These are phyloP conservation scores for Malus fusca DNA, from an alignment of 306 rosid species.

Conservation along the genomic window DNA sequence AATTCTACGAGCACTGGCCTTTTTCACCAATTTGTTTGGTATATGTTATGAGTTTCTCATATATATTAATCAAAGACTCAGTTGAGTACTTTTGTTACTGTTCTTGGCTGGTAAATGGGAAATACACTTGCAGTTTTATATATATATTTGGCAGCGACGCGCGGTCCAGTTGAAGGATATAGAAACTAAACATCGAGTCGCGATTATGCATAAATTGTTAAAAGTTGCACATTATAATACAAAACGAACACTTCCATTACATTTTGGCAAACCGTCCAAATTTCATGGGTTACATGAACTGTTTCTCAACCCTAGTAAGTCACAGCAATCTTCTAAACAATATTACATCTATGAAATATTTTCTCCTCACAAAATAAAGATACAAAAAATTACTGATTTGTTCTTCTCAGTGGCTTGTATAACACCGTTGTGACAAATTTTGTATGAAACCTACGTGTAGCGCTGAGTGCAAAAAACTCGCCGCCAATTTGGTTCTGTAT, in stretches of 20 bases:
- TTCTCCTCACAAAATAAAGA: not conserved
- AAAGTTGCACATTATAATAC: not conserved
- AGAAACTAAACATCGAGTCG: too few species aligned
- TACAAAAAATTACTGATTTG: constrained; percentile 1
- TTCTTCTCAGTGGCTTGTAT: constrained; percentile 46
- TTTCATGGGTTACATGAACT: not conserved
- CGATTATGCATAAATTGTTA: not conserved
- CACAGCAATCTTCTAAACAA: not conserved
- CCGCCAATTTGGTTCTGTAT: constrained; percentile 36
- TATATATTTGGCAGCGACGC: too few species aligned
- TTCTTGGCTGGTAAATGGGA: not conserved
- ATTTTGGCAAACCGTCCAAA: not conserved
- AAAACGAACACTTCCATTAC: not conserved
- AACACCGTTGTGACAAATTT: constrained; percentile 47
- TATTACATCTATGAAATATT: constrained; percentile 1
- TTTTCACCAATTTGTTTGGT: not conserved
- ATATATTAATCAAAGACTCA: not conserved
- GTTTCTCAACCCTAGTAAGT: constrained; percentile 8
- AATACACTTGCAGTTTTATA: not conserved
- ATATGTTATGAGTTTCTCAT: constrained; percentile 5
- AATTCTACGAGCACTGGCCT: too few species aligned
- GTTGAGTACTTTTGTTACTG: not conserved
- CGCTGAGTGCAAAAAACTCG: constrained; percentile 48
- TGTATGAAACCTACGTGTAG: constrained; percentile 48
- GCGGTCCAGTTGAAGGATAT: too few species aligned